phyloP scores from a whole-genome alignment of 164 flowering plant species.

The Kalanchoe fedtschenkoi region DNA sequence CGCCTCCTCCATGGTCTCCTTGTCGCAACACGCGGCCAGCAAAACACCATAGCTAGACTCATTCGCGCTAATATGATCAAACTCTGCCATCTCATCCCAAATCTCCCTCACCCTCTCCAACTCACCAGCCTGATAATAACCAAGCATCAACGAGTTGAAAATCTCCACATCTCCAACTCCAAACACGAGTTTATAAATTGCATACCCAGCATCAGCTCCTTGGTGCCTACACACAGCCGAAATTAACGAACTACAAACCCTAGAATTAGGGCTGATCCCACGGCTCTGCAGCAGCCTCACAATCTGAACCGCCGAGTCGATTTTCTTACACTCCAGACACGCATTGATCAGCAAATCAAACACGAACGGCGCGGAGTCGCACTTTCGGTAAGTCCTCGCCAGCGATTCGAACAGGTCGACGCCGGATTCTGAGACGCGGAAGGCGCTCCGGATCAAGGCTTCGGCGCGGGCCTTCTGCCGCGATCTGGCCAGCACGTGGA shows the following conservation, averaged over 20 bases:
- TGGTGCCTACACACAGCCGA: constrained; percentile 22
- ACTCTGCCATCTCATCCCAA: constrained; percentile 42
- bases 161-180: constrained; percentile 33
- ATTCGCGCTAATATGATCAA: constrained; percentile 29
- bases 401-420: constrained; percentile 40
- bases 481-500: constrained; percentile 63
- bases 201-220: constrained; percentile 37
- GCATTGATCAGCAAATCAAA: constrained; percentile 63
- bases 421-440: constrained; percentile 16
- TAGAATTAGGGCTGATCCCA: constrained; percentile 26
- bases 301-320: constrained; percentile 38
- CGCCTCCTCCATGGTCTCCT: constrained; percentile 42
- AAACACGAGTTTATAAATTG: constrained; percentile 14
- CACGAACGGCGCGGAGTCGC: constrained; percentile 84
- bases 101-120: constrained; percentile 38
- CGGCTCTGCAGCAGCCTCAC: constrained; percentile 41
- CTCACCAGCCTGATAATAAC: constrained; percentile 38
- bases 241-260: constrained; percentile 51
- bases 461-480: constrained; percentile 40
- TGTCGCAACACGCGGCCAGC: constrained; percentile 51
- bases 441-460: constrained; percentile 31
- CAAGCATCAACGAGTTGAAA: constrained; percentile 48
- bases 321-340: constrained; percentile 36
- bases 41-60: constrained; percentile 46
- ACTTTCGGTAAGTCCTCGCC: constrained; percentile 44